Base-by-base conservation (phyloP, 345 rosid species). In the Pugionium cornutum region DNA sequence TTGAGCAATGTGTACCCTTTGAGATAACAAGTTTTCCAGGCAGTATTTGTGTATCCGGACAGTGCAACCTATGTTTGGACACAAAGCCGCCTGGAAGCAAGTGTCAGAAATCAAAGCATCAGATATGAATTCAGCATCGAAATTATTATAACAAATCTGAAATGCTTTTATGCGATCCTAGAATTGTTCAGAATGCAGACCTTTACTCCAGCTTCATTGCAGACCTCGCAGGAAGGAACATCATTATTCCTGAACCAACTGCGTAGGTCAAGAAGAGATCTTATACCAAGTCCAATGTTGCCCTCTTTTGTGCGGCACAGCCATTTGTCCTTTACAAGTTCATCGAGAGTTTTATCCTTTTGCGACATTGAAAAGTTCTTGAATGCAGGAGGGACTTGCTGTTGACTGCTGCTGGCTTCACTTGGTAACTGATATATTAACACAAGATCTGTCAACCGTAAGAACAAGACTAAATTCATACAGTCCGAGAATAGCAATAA, bases 131-230 rank as follows among this genome's bases (percentile, higher is more conserved):
- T 25, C 8, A 64, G 48, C 31, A 64, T 46, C 9, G 2, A 26
- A n/a, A n/a, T 7, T 55, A 41, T 47, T 27, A 36, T 29, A 4
- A 40, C 18, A 18, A 25, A 36, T 41, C 11, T 30, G 57, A 31
- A 2, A 9, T 4, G 1, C 0, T 50, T 9, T 2, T 5, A 18
- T 53, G 28, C n/a, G 56, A 50, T 53, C n/a, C 6, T 10, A 34
- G 41, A 5, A 55, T 54, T 47, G 9, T 26, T 62, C 37, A 59
- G 37, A 66, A 53, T 36, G 62, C 62, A 54, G 28, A 90, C 99
- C 97, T 94, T 94, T 34, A 94, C 62, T 30, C 84, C 96, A 69
- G 92, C 89, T 80, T 90, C 99, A 27, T 86, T 89, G 81, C 99
- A 94, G 46, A 94, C 86, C 79, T 85, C 85, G 47, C 99, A 94